Percentiles rank a stretch among this genome's conserved stretches.
phyloP scores from a whole-genome alignment of 2,329 filamentous ascomycete genomes.

The Macrophomina phaseolina region DNA sequence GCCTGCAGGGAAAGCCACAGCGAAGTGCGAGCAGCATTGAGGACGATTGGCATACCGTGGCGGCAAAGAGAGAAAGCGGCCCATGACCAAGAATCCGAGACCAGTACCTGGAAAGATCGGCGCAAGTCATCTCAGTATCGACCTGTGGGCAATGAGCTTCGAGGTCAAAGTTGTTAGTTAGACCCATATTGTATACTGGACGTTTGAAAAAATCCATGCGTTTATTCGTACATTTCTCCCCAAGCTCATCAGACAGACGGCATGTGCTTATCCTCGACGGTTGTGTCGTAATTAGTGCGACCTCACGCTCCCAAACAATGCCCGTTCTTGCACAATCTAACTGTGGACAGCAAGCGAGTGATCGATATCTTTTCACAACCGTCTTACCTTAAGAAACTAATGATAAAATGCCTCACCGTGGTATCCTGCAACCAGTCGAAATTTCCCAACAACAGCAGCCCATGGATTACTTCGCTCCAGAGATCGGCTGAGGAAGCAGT shows the following conservation, averaged over 20 bases:
- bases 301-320: neutral
- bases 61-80: no score
- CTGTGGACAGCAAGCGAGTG: neutral
- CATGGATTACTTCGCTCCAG: neutral
- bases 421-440: neutral
- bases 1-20: conserved; percentile 6
- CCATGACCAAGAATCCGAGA: no score
- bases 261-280: neutral
- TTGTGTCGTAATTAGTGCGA: no score
- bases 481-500: neutral
- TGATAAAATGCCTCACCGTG: conserved; percentile 13
- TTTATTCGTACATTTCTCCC: neutral
- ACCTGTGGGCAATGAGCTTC: no score
- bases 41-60: neutral
- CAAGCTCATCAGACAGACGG: neutral
- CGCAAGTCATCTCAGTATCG: no score
- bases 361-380: conserved; percentile 2
- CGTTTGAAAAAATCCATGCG: no score
- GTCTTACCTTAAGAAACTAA: conserved; percentile 15
- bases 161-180: no score
- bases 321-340: neutral
- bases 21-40: neutral
- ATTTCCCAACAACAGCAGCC: neutral
- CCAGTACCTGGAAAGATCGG: no score
- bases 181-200: no score